phyloP scores from a whole-genome alignment of 2,329 filamentous ascomycete genomes.

The Keithomyces neogunnii region DNA sequence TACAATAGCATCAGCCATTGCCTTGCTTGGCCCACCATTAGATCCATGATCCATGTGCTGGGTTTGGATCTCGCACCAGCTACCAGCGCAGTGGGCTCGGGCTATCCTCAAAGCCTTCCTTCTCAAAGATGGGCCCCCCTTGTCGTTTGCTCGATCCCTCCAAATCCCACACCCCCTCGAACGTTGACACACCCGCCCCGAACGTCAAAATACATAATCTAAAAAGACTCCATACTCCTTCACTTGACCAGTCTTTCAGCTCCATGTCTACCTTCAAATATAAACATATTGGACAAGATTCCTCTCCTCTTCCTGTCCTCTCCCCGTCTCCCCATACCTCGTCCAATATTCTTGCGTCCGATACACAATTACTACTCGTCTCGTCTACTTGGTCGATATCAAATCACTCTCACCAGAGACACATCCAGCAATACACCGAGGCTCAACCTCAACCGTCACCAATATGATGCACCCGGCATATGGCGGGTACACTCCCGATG shows the following conservation, averaged over 20 bases:
- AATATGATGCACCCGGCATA: conserved; percentile 23
- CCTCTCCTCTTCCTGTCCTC: not conserved
- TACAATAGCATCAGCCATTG: conserved; percentile 13
- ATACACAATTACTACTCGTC: not conserved
- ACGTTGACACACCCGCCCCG: conserved; percentile 2
- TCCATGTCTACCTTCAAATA: not conserved
- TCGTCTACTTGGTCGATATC: not conserved
- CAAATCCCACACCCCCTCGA: conserved; percentile 8
- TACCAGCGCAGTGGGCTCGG: conserved; percentile 20
- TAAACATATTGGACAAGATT: not conserved
- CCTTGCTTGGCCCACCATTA: conserved; percentile 25
- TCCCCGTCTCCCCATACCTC: not conserved
- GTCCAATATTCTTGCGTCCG: too few species aligned
- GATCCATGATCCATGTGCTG: conserved; percentile 21
- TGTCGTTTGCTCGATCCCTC: conserved; percentile 23
- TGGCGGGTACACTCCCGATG: conserved; percentile 16
- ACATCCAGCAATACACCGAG: too few species aligned
- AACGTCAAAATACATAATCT: conserved; percentile 22
- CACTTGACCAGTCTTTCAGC: not conserved
- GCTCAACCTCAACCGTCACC: not conserved
- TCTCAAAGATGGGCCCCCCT: conserved; percentile 17
- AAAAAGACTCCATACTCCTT: conserved; percentile 15
- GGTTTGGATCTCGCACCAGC: conserved; percentile 25
- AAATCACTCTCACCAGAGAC: not conserved
- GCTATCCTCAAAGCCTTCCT: conserved; percentile 26